Evolutionary conservation across 441 rosid species (phyloP), one percentile per base, ranked within the genome.

Genomic region (Breynia disticha): DNA sequence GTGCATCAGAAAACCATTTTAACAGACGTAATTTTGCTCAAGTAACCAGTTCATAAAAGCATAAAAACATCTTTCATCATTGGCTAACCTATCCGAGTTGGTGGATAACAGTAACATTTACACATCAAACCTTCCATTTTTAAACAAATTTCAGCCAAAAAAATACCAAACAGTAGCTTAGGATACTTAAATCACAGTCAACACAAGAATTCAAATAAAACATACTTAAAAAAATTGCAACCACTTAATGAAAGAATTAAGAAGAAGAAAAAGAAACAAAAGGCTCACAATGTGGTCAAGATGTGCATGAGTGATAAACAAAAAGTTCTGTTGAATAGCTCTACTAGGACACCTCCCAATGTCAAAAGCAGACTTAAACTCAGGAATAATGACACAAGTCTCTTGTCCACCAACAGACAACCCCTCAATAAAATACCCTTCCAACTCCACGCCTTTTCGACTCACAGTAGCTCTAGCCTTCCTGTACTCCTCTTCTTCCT

Each of bases 311-410:
- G 96, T 83, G 61, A 91, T 85, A 61, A 87, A 91, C 45, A 91
- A 80, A 56, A 85, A 91, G 59, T 87, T 87, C 84, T 87, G 98
- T 15, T 90, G 95, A 55, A 90, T 76, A 60, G 98, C 98, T 60
- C 95, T 76, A 19, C 78, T 24, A 0, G 98, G 98, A 49, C 95
- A 87, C 70, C 81, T 76, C 21, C 98, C 96, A 48, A 87, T 91
- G 60, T 91, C 96, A 52, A 90, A 90, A 44, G 90, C 93, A 60
- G 81, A 87, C 80, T 85, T 90, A 41, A 91, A 75, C 63, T 85
- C 87, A 4, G 96, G 95, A 19, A 91, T 69, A 22, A 87, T 85
- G 14, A 87, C 65, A 48, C 96, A 90, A 0, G 96, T 90, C 76
- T 90, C 96, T n/a, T 78, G 90, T 17, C 95, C 96, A 1, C 95